Percentiles rank a stretch among this genome's conserved stretches.
Conservation (phyloP, 2,329 filamentous ascomycete species). For the Penicillium glabrum region DNA sequence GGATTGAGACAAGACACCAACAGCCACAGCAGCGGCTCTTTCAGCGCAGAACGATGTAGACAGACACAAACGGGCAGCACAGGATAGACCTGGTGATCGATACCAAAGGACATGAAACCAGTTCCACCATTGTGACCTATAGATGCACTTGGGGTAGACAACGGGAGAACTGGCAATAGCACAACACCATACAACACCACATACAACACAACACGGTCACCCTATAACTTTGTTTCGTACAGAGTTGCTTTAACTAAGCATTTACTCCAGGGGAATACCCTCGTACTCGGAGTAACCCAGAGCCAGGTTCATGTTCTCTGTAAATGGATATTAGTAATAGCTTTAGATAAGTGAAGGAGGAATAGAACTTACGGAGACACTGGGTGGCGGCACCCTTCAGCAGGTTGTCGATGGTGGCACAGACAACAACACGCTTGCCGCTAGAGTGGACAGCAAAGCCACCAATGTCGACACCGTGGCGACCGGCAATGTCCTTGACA, state of each 20-base stretch:
- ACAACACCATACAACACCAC: conserved; percentile 8
- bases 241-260: background rate
- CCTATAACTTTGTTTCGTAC: background rate
- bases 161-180: conserved; percentile 9
- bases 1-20: conserved; percentile 7
- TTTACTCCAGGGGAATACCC: conserved; percentile 68
- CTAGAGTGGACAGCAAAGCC: conserved; percentile 90
- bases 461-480: conserved; percentile 90
- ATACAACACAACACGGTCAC: background rate
- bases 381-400: conserved; percentile 92
- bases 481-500: conserved; percentile 80
- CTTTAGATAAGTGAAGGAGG: background rate
- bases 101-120: background rate
- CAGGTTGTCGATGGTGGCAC: conserved; percentile 89
- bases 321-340: background rate
- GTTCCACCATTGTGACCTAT: conserved; percentile 22
- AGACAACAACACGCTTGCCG: conserved; percentile 91
- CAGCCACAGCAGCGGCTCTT: conserved; percentile 1
- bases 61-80: conserved; percentile 9
- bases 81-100: conserved; percentile 10
- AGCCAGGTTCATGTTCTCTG: conserved; percentile 93
- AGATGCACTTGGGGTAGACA: conserved; percentile 31
- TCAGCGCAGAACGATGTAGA: background rate
- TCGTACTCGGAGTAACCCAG: conserved; percentile 86
- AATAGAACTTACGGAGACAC: conserved; percentile 71